Base-by-base conservation (phyloP, 2,329 filamentous ascomycete genomes). In the Truncatella angustata region DNA sequence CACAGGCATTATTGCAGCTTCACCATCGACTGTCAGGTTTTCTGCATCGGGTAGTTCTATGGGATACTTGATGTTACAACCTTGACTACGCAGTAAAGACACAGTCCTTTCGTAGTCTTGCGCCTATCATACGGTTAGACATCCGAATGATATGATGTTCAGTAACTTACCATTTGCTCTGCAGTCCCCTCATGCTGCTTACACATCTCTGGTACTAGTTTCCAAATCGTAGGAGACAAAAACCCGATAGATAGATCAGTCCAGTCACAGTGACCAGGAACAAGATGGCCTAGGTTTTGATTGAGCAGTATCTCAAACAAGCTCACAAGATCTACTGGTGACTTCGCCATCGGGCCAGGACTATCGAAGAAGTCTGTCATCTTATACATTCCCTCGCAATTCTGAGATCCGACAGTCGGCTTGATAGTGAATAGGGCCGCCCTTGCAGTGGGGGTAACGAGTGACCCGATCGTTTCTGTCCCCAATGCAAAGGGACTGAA, bases 381-480 rank as follows among this genome's bases (percentile, higher is more conserved):
- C 14, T 40, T 53, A 30, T 58, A 62, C 32, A 60, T 34, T 1
- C 63, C 61, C 7, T 49, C 30, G 34, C 36, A 42, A 39, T 59
- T n/a, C 34, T 58, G 54, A 5, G 34, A 52, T 20, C 43, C 52
- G 10, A 57, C 47, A 12, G 57, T 60, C 1, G 61, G 59, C 37
- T 65, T 69, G 24, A 69, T 36, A 2, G 60, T 58, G 45, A 64
- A 69, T 1, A 69, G 30, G 4, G 55, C 61, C 2, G 59, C 53
- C 2, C 62, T 49, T 0, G 49, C 54, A 1, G 60, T 37, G 1
- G 63, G 61, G 1, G 57, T 58, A 18, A 66, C 53, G 16, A 66
- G 59, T 1, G 62, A 70, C 4, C 66, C 66, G 10, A 62, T 56
- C 5, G 68, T 70, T 54, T 71, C 66, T 16, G 65, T 65, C 6